Percentiles rank a stretch among this genome's conserved stretches.
Evolutionary conservation across 352 stramenopile genomes (phyloP).

Genomic region (Pythium sp.): DNA sequence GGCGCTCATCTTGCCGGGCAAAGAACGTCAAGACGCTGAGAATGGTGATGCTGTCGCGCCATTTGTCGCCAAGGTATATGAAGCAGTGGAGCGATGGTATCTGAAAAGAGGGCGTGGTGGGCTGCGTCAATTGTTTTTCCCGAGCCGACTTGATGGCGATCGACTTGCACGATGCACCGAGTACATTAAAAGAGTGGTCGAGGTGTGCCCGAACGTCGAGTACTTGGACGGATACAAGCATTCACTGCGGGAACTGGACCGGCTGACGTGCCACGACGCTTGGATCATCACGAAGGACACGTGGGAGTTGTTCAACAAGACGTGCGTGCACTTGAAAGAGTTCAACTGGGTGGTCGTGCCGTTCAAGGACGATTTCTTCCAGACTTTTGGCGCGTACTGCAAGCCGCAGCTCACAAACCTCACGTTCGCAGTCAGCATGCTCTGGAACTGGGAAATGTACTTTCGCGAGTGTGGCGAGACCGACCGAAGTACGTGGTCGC

Average conservation of each 20-base stretch:
- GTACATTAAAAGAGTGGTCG: constrained; percentile 26
- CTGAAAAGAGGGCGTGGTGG: constrained; percentile 30
- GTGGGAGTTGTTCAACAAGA: constrained; percentile 42
- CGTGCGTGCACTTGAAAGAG: constrained; percentile 39
- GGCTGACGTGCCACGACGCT: constrained; percentile 41
- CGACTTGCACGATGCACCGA: constrained; percentile 17
- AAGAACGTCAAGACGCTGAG: constrained; percentile 25
- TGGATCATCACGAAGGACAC: constrained; percentile 31
- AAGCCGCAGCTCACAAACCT: constrained; percentile 38
- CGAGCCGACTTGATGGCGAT: constrained; percentile 10
- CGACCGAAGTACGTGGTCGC: neutral
- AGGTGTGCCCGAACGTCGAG: constrained; percentile 47
- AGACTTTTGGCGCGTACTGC: constrained; percentile 31
- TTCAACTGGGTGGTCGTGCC: constrained; percentile 68
- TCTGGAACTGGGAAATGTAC: constrained; percentile 37
- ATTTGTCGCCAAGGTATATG: constrained; percentile 29
- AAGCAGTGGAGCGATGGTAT: constrained; percentile 28
- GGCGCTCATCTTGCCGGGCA: constrained; percentile 38
- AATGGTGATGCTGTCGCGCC: constrained; percentile 12
- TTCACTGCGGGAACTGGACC: constrained; percentile 29
- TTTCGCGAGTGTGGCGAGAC: constrained; percentile 19
- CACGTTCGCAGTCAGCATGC: constrained; percentile 34
- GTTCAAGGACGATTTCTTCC: constrained; percentile 50
- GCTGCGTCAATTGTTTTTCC: constrained; percentile 33
- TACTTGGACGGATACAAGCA: constrained; percentile 66